Evolutionary conservation across 2,329 filamentous ascomycete species (phyloP), one percentile per base, ranked within the genome.

Genomic region (Botrytis byssoidea): DNA sequence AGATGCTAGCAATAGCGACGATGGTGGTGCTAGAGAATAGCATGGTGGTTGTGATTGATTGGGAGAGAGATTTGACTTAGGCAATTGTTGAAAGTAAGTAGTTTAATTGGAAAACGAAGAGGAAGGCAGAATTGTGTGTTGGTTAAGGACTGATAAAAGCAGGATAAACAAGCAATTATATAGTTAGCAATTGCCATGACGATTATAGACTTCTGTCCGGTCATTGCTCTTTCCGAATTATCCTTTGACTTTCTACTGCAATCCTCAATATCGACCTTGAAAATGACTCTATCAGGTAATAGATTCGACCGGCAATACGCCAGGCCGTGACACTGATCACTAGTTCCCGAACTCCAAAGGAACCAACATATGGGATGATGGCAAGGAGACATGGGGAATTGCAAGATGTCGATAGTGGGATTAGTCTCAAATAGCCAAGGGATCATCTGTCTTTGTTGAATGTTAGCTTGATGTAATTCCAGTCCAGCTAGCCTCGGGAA

Each of bases 11-110:
- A 35, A 77, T 64, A 64, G 74, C 76, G 32, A 78, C 29, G 46
- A 72, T 46, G n/a, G 76, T 72, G 48, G 73, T 64, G 16, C 71
- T 70, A 44, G 77, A 77, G 76, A 80, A 79, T 74, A 76, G 76
- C 79, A 80, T 80, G 51, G 25, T 77, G 61, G 35, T 25, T 59
- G 60, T 61, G 40, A 22, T 63, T 42, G 35, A 32, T 42, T 37
- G 32, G 48, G 29, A 46, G 20, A 42, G 32, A 61, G 14, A 12
- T 35, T 57, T 4, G 37, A 40, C 25, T 40, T 32, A 37, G 44
- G 14, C 9, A 42, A 32, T 25, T 35, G 20, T 32, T 48, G 29
- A 42, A 48, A 16, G 60, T 29, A 9, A 25, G 60, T 22, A 14
- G 40, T 57, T 44, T 29, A 20, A 14, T 20, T 29, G 29, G 22